These are phyloP conservation scores for Leptoxyphium fumago DNA, from an alignment of 2,329 filamentous ascomycete genomes.

Conservation along the genomic window DNA sequence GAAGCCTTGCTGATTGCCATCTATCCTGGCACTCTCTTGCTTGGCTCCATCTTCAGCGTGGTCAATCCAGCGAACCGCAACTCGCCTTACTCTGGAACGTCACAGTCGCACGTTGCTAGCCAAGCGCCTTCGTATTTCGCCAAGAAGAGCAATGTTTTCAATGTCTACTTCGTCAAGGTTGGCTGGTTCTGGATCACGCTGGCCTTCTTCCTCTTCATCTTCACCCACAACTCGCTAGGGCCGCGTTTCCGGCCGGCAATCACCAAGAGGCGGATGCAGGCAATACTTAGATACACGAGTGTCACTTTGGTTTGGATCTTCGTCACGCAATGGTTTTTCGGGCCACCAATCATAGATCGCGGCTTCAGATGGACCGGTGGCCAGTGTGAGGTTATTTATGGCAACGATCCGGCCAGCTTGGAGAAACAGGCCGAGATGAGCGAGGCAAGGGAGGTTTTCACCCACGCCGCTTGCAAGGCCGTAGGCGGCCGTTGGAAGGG, in stretches of 20 bases:
- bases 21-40: conserved; percentile 64
- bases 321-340: conserved; percentile 95
- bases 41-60: conserved; percentile 68
- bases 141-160: conserved; percentile 84
- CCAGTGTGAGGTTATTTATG: conserved; percentile 49
- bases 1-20: conserved; percentile 50
- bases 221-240: conserved; percentile 48
- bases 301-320: conserved; percentile 70
- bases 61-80: conserved; percentile 62
- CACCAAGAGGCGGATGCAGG: conserved; percentile 39
- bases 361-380: conserved; percentile 82
- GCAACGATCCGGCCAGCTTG: conserved; percentile 3
- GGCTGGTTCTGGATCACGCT: conserved; percentile 85
- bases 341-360: conserved; percentile 76
- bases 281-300: conserved; percentile 50
- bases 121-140: conserved; percentile 76
- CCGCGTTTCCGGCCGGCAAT: conserved; percentile 26
- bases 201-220: conserved; percentile 55
- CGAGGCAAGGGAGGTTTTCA: conserved; percentile 41
- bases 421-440: conserved; percentile 17
- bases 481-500: conserved; percentile 75
- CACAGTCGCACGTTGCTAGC: conserved; percentile 47
- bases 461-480: conserved; percentile 66
- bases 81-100: conserved; percentile 43
- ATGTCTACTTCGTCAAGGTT: conserved; percentile 82